Percentiles rank a stretch among this genome's conserved stretches.
phyloP scores from a whole-genome alignment of 2,329 filamentous ascomycete species.

The Simplicillium aogashimaense region DNA sequence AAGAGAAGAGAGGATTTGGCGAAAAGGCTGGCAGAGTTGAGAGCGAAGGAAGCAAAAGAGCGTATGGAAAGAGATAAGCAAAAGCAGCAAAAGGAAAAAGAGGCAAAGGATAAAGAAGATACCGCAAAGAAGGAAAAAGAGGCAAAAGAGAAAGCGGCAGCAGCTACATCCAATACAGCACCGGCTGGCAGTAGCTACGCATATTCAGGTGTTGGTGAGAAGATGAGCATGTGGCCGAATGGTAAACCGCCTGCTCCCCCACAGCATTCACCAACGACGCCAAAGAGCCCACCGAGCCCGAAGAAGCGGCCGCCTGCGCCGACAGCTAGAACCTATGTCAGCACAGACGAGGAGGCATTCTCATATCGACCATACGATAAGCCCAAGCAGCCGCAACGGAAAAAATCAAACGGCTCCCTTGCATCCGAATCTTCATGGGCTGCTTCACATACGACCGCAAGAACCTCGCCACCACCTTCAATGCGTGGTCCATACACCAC shows the following conservation, averaged over 20 bases:
- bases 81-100: constrained; percentile 26
- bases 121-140: constrained; percentile 16
- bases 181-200: constrained; percentile 47
- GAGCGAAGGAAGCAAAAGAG: constrained; percentile 44
- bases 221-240: constrained; percentile 60
- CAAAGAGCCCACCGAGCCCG: constrained; percentile 18
- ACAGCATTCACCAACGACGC: constrained; percentile 16
- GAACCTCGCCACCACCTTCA: constrained; percentile 74
- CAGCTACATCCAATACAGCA: constrained; percentile 2
- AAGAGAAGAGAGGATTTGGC: constrained; percentile 48
- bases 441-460: constrained; percentile 71
- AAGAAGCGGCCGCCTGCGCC: constrained; percentile 31
- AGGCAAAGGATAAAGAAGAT: constrained; percentile 23
- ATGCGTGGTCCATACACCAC: constrained; percentile 72
- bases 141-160: constrained; percentile 16
- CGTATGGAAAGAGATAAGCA: constrained; percentile 31
- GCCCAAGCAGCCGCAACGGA: constrained; percentile 46
- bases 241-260: constrained; percentile 36
- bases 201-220: constrained; percentile 57
- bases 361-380: constrained; percentile 73
- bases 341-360: constrained; percentile 55
- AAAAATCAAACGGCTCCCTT: constrained; percentile 58
- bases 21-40: constrained; percentile 40
- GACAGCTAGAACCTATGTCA: constrained; percentile 48
- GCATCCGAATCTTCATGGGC: constrained; percentile 83